phyloP scores from a whole-genome alignment of 805 yeast genomes.

The Pichia phayaonensis region DNA sequence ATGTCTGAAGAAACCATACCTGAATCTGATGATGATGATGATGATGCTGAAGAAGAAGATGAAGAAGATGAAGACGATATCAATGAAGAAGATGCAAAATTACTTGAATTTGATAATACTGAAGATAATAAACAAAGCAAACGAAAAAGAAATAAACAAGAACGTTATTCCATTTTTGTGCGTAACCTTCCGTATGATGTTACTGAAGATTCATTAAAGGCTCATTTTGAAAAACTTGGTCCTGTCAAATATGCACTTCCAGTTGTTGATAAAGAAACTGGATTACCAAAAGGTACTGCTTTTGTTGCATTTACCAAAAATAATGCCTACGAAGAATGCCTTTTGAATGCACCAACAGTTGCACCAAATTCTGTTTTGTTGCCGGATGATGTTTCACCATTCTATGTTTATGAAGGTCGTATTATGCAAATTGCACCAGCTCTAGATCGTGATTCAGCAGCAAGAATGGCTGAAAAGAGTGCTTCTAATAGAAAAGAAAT shows the following conservation, averaged over 20 bases:
- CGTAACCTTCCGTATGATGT: constrained; percentile 95
- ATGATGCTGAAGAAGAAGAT: constrained; percentile 11
- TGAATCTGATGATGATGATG: constrained; percentile 14
- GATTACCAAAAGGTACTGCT: constrained; percentile 88
- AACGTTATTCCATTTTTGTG: constrained; percentile 69
- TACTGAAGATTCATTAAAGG: constrained; percentile 65
- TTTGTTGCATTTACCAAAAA: constrained; percentile 76
- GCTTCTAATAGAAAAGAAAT: constrained; percentile 64
- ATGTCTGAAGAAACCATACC: constrained; percentile 17
- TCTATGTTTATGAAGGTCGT: constrained; percentile 88
- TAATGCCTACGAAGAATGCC: constrained; percentile 58
- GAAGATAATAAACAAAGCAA: constrained; percentile 28
- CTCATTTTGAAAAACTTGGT: constrained; percentile 80
- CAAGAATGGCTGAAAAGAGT: constrained; percentile 62
- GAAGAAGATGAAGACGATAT: constrained; percentile 16
- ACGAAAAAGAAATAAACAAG: constrained; percentile 51
- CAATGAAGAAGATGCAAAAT: constrained; percentile 24
- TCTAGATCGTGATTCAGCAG: constrained; percentile 80
- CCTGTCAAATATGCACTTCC: constrained; percentile 89
- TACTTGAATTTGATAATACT: constrained; percentile 27
- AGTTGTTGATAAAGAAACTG: constrained; percentile 78
- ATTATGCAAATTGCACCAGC: constrained; percentile 78
- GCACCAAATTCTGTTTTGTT: constrained; percentile 57
- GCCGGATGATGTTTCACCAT: constrained; percentile 86
- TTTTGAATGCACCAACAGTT: constrained; percentile 70